A percentile compares a stretch with the other conserved stretches of the same genome.
Evolutionary conservation across 225 moss, liverwort and hornwort genomes (phyloP).

Genomic region (Pseudisothecium myosuroides): DNA sequence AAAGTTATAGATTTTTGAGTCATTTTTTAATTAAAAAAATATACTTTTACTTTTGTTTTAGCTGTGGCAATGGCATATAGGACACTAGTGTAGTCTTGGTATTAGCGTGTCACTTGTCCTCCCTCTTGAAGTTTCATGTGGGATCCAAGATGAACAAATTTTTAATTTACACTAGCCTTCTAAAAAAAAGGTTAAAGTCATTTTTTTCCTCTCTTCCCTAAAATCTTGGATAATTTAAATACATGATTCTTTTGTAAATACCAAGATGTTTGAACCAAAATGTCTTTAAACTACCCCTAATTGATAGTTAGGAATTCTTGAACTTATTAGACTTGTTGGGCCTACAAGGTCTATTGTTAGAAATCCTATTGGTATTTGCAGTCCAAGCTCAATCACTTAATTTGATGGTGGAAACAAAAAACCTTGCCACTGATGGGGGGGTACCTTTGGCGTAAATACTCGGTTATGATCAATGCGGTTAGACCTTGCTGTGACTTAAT

Average conservation of each 20-base stretch:
- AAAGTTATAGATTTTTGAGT: too few species aligned
- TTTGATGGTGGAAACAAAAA: not conserved
- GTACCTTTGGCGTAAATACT: fast-evolving
- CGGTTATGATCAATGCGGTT: fast-evolving
- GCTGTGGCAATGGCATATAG: too few species aligned
- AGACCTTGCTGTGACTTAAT: too few species aligned
- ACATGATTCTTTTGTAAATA: too few species aligned
- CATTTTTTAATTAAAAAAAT: too few species aligned
- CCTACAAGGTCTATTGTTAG: fast-evolving
- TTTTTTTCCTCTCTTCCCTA: not conserved
- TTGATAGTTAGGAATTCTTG: not conserved
- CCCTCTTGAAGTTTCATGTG: not conserved
- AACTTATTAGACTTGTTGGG: not conserved
- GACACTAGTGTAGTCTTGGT: not conserved
- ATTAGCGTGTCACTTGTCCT: fast-evolving
- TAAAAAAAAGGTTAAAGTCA: not conserved
- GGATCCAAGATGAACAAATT: not conserved
- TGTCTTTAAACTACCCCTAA: not conserved
- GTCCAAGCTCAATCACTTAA: not conserved
- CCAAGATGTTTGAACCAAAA: fast-evolving
- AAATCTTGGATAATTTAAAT: not conserved
- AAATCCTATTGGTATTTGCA: fast-evolving
- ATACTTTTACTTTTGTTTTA: too few species aligned
- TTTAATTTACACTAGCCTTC: not conserved
- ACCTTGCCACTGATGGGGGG: fast-evolving